Conservation (phyloP, 2,329 filamentous ascomycete species). For the Cytospora piceae region DNA sequence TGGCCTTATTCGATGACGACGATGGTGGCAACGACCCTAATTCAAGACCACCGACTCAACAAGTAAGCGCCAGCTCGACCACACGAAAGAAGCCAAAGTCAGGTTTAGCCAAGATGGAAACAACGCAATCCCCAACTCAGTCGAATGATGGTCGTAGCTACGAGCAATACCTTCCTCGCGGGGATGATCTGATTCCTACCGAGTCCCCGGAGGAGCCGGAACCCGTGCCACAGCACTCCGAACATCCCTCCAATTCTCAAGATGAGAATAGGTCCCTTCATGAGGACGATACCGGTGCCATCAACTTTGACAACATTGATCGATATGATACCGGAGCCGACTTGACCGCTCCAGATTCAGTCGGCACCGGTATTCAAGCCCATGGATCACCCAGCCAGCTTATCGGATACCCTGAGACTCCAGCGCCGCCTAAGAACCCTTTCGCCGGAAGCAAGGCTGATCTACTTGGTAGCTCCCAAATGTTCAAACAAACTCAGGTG, state of each 20-base stretch:
- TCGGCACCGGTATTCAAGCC: constrained; percentile 24
- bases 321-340: constrained; percentile 48
- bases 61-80: neutral
- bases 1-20: neutral
- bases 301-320: constrained; percentile 48
- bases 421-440: constrained; percentile 52
- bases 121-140: constrained; percentile 60
- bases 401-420: constrained; percentile 50
- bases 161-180: constrained; percentile 44
- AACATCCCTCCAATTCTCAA: constrained; percentile 14
- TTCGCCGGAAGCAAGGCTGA: constrained; percentile 46
- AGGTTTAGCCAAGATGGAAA: constrained; percentile 43
- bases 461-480: constrained; percentile 50
- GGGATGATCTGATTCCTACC: constrained; percentile 33
- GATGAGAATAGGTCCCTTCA: constrained; percentile 43
- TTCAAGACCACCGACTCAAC: neutral
- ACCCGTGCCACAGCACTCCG: constrained; percentile 4
- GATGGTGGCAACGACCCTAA: neutral
- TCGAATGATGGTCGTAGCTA: constrained; percentile 61
- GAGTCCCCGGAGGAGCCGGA: constrained; percentile 34
- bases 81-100: constrained; percentile 7
- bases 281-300: constrained; percentile 55
- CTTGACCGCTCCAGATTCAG: constrained; percentile 37
- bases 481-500: constrained; percentile 59
- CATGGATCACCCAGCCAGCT: constrained; percentile 27